Evolutionary conservation across 768 basidiomycete species (phyloP), one percentile per base, ranked within the genome.

Genomic region (Polyporus arcularius): DNA sequence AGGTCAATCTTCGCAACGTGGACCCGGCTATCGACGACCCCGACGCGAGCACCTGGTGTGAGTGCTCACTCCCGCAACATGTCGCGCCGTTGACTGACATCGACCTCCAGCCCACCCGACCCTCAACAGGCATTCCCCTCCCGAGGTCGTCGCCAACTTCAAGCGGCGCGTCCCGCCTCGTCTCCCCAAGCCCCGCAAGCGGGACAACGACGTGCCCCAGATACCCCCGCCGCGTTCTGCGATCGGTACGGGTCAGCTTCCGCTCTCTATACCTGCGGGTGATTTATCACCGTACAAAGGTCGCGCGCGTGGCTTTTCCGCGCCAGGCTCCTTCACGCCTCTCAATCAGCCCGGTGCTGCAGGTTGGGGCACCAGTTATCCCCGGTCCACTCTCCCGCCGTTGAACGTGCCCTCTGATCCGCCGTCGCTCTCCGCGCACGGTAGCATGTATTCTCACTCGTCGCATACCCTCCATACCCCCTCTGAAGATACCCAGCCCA

Each of bases 31-130:
- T 95, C 67, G 90, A 92, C 77, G 94, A 96, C 77, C 94, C 94
- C 63, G 94, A 97, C 78, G 94, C 94, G 14, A 94, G 92, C 74
- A 95, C 94, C 64, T 97, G 94, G 94, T 95, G 94, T 96, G 80
- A 73, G 94, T 85, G 30, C 30, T 54, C 30, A 60, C 61, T 52
- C 63, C 52, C 62, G 50, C 43, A 52, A 42, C 47, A 30, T 43
- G 38, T 39, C 38, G 35, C 42, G 10, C 45, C 57, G 10, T 50
- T 35, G 26, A n/a, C 42, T 57, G 54, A 42, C 51, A 31, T 30
- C 54, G 14, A 49, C 35, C 57, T 55, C 64, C 72, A 94, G 94
- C 94, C 5, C 94, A 97, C 67, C 92, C 92, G 7, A 94, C 91
- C 40, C 85, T 97, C 69, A 93, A 92, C 75, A 87, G 94, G 57